Conservation (phyloP, 2,329 filamentous ascomycete genomes). For the Claviceps capensis region DNA sequence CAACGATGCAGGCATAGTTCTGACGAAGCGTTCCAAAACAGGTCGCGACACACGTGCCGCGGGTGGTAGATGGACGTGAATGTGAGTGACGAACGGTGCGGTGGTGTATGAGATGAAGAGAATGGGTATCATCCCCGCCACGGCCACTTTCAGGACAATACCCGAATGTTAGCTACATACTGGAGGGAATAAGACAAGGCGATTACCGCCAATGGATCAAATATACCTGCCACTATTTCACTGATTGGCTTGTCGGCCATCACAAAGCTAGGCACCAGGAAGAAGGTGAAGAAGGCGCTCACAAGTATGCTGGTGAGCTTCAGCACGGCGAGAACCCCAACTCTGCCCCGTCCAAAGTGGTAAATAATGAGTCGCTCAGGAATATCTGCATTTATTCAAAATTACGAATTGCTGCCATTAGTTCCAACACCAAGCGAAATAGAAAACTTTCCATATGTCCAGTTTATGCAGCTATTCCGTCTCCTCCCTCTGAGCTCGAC, state of each 20-base stretch:
- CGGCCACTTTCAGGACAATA: slow-evolving; percentile 29
- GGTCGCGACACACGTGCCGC: slow-evolving; percentile 48
- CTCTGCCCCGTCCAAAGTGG: slow-evolving; percentile 55
- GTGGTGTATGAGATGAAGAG: slow-evolving; percentile 50
- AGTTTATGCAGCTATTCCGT: not conserved
- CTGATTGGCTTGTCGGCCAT: slow-evolving; percentile 24
- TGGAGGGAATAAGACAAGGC: not conserved
- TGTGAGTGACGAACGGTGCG: slow-evolving; percentile 56
- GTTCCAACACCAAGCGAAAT: not conserved
- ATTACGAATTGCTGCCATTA: not conserved
- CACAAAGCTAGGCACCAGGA: slow-evolving; percentile 48
- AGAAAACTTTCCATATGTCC: no score
- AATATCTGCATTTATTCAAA: slow-evolving; percentile 23
- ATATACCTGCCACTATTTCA: slow-evolving; percentile 23
- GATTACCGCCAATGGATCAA: no score
- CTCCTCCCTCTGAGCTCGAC: not conserved
- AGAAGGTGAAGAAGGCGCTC: slow-evolving; percentile 49
- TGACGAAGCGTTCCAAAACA: slow-evolving; percentile 38
- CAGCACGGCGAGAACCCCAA: slow-evolving; percentile 53
- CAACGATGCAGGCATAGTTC: slow-evolving; percentile 28
- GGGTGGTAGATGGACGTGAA: slow-evolving; percentile 55
- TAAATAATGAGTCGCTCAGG: slow-evolving; percentile 56
- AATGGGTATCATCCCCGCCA: slow-evolving; percentile 51
- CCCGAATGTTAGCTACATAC: not conserved
- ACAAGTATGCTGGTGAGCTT: slow-evolving; percentile 60